Percentiles rank a stretch among this genome's conserved stretches.
Conservation (phyloP, 352 stramenopile species). For the Elongisporangium anandrum region DNA sequence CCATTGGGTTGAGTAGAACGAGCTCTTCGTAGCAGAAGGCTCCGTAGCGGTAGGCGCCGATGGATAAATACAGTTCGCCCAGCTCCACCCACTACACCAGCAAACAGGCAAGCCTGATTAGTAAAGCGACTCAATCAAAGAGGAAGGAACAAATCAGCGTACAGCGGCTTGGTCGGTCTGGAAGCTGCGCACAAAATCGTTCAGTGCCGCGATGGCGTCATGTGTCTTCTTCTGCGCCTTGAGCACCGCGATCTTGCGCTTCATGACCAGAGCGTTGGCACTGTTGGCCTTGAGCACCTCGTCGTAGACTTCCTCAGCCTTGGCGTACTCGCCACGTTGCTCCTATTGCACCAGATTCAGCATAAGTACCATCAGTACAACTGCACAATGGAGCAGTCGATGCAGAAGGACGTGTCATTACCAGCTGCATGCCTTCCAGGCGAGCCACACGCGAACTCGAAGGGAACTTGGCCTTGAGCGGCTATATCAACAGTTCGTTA, state of each 20-base stretch:
- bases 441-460: constrained; percentile 50
- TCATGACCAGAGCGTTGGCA: constrained; percentile 52
- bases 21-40: constrained; percentile 77
- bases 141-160: constrained; percentile 10
- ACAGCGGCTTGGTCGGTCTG: constrained; percentile 50
- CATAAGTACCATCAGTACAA: not conserved
- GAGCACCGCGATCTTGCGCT: constrained; percentile 61
- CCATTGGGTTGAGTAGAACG: constrained; percentile 63
- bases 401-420: not conserved
- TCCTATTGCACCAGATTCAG: constrained; percentile 21
- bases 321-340: constrained; percentile 43
- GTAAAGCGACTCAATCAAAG: constrained; percentile 1
- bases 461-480: constrained; percentile 54
- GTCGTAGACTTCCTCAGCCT: constrained; percentile 56
- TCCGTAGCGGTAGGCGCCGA: constrained; percentile 49
- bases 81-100: constrained; percentile 53
- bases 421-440: constrained; percentile 52
- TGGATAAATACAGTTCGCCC: constrained; percentile 47
- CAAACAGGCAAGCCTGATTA: constrained; percentile 2
- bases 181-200: constrained; percentile 54
- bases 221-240: constrained; percentile 61
- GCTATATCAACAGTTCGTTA: constrained; percentile 11
- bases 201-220: constrained; percentile 49
- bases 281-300: constrained; percentile 52
- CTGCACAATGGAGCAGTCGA: not conserved